phyloP scores from a whole-genome alignment of 2,329 filamentous ascomycete species.

The Talaromyces pinophilus region DNA sequence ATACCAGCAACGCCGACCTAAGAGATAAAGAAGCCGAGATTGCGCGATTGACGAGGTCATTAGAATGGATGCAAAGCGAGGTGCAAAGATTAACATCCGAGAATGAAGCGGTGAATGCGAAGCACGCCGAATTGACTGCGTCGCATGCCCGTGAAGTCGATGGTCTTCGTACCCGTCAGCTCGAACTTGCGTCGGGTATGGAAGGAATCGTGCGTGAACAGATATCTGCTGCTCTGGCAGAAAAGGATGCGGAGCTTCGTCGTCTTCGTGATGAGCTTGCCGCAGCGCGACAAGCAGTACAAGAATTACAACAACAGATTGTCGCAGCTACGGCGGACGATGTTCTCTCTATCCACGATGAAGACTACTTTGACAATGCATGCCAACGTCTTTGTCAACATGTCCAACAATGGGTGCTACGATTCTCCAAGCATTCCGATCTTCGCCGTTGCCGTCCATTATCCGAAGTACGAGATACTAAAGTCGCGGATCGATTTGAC shows the following conservation, averaged over 20 bases:
- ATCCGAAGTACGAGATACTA: slow-evolving; percentile 83
- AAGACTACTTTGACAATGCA: slow-evolving; percentile 92
- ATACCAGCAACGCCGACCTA: slow-evolving; percentile 68
- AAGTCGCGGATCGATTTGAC: slow-evolving; percentile 90
- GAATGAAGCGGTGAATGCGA: slow-evolving; percentile 75
- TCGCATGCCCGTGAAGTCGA: slow-evolving; percentile 74
- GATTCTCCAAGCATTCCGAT: slow-evolving; percentile 97
- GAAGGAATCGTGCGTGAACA: slow-evolving; percentile 63
- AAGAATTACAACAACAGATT: slow-evolving; percentile 61
- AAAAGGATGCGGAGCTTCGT: slow-evolving; percentile 82
- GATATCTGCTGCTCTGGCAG: slow-evolving; percentile 66
- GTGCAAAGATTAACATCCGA: slow-evolving; percentile 77
- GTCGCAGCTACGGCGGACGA: slow-evolving; percentile 63
- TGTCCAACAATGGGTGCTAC: slow-evolving; percentile 94
- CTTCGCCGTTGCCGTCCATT: slow-evolving; percentile 82
- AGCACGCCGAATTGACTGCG: slow-evolving; percentile 73
- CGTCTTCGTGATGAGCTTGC: slow-evolving; percentile 76
- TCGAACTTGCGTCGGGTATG: slow-evolving; percentile 63
- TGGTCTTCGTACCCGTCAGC: slow-evolving; percentile 64
- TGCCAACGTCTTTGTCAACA: slow-evolving; percentile 95
- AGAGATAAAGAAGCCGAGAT: slow-evolving; percentile 86
- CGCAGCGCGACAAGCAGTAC: slow-evolving; percentile 64
- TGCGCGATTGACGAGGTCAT: slow-evolving; percentile 72
- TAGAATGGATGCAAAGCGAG: slow-evolving; percentile 80
- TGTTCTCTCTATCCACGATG: slow-evolving; percentile 78